Base-by-base conservation (phyloP, 1,284 basidiomycete genomes). In the Austroboletus niveus region DNA sequence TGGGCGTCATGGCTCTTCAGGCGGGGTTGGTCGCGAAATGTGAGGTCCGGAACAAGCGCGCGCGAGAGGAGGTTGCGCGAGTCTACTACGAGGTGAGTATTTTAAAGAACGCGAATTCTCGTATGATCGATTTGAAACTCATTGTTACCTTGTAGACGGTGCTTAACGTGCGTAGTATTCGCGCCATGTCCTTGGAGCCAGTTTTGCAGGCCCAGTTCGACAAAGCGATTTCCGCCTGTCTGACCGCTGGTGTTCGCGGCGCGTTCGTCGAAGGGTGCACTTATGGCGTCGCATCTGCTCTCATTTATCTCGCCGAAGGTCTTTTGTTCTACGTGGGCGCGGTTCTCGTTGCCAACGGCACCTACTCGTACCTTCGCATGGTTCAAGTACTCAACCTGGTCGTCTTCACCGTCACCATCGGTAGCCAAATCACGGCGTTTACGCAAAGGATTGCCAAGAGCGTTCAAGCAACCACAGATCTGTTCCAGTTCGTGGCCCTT, bases 371-470 rank as follows among this genome's bases (percentile, higher is more conserved):
- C 68, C 76, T 87, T 56, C 81, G 87, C 57, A 92, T 98, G 88
- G 81, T 97, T 42, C 81, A 94, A 70, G 89, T 92, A 24, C 84
- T 97, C 66, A 89, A 95, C 56, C 78, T 98, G 52, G 88, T 98
- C 52, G 85, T 98, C 36, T 98, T 98, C 74, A 87, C 90, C 8
- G 86, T 98, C 54, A 92, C 92, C 3, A 96, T 97, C 58, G 92
- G 92, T 2, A 85, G 87, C 24, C 91, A 94, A 67, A 79, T 94
- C 58, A 86, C 98, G 80, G 80, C 84, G 29, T 95, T 94, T 72
- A 87, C 92, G 39, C 85, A 92, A 58, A 80, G 77, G 57, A 89
- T 94, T 53, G 80, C 88, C 38, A 92, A 92, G 71, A 81, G 88
- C 32, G 76, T 85, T 8, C 85, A 89, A 57, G 94, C 94, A 1